phyloP scores from a whole-genome alignment of 495 filamentous ascomycete genomes.

The Penicillium turbatum region DNA sequence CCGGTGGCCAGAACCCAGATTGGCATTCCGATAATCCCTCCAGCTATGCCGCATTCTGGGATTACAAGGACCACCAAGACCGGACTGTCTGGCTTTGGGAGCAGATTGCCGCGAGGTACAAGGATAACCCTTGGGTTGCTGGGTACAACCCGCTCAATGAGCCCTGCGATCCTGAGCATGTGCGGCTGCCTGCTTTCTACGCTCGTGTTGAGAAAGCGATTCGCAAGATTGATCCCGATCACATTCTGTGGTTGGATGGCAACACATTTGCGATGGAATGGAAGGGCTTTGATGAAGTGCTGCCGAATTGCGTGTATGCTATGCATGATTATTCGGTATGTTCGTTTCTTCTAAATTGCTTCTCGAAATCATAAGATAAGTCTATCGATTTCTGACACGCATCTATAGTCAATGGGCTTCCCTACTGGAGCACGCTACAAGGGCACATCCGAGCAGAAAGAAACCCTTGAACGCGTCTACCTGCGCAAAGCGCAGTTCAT shows the following conservation, averaged over 20 bases:
- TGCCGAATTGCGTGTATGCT: slow-evolving; percentile 58
- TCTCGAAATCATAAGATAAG: neutral
- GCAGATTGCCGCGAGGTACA: slow-evolving; percentile 54
- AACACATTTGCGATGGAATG: slow-evolving; percentile 62
- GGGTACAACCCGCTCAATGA: slow-evolving; percentile 68
- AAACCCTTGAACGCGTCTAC: slow-evolving; percentile 43
- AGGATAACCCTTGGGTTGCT: slow-evolving; percentile 52
- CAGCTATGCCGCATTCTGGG: slow-evolving; percentile 58
- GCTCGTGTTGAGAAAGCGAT: slow-evolving; percentile 54
- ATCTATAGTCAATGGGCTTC: slow-evolving; percentile 47
- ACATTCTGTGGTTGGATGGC: slow-evolving; percentile 62
- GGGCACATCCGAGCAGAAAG: slow-evolving; percentile 50
- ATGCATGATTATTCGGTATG: slow-evolving; percentile 56
- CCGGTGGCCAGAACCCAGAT: slow-evolving; percentile 61
- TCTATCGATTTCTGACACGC: neutral
- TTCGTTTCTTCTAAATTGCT: neutral
- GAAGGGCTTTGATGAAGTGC: slow-evolving; percentile 37
- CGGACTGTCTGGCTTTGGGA: slow-evolving; percentile 57
- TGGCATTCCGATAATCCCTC: slow-evolving; percentile 59
- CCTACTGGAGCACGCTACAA: slow-evolving; percentile 49
- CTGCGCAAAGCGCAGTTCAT: slow-evolving; percentile 57
- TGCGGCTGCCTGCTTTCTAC: slow-evolving; percentile 53
- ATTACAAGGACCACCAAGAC: slow-evolving; percentile 59
- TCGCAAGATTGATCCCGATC: slow-evolving; percentile 54
- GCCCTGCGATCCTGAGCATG: slow-evolving; percentile 55